Evolutionary conservation across 805 yeast genomes (phyloP), one percentile per base, ranked within the genome.

Genomic region (Pichia kluyveri): DNA sequence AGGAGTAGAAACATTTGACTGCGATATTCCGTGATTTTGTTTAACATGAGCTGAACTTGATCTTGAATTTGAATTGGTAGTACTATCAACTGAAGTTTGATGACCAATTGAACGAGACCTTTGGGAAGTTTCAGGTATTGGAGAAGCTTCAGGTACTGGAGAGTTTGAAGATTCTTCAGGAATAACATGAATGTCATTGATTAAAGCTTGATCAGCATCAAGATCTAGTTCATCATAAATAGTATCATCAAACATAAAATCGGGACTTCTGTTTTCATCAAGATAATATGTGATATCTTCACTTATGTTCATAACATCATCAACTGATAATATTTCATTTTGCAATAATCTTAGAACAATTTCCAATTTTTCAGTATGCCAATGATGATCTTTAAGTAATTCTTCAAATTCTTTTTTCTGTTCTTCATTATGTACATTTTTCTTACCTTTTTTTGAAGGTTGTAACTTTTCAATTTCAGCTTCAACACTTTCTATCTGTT

Each of bases 261-360:
- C 98, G 8, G 83, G 93, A 48, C 86, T 96, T 66, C 85, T 93
- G 62, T 93, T 93, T 58, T 86, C 86, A 56, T 93, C 98, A 38
- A 93, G 88, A 63, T 88, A 91, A 66, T 93, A 91, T 54, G 79
- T 84, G 66, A 93, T 82, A 65, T 93, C 98, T 43, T 93, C 99
- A 62, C 83, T 82, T 51, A 89, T 77, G 30, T 72, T 80, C 61
- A 83, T 80, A 8, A 93, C 80, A 32, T 77, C 75, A 23, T 86
- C 95, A 2, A 90, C 81, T 32, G 82, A 85, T 55, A 93, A 68
- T 28, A 77, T 80, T 53, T 85, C 90, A 62, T 83, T 86, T 53
- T 87, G 96, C 46, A 93, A 66, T 60, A 83, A 70, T 53, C 89
- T 75, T 54, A 89, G 68, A 37, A 90, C 79, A 47, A 75, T 76